Evolutionary conservation across 805 yeast species (phyloP).

Genomic region (Wickerhamiella sorbophila): DNA sequence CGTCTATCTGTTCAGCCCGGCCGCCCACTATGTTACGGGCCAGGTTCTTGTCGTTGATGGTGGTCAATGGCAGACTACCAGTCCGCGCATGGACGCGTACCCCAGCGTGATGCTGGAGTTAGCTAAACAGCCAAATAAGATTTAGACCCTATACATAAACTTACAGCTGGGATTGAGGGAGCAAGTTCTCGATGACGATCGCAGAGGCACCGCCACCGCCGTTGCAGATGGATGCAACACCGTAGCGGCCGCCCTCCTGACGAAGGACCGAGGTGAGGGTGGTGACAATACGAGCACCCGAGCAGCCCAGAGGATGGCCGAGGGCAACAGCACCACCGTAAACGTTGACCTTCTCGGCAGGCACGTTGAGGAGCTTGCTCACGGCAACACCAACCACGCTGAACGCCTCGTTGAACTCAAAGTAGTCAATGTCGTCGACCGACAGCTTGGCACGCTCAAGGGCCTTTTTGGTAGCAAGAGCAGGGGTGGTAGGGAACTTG

Average conservation of each 20-base stretch:
- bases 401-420: constrained; percentile 96
- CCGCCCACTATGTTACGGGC: constrained; percentile 67
- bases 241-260: constrained; percentile 79
- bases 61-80: constrained; percentile 59
- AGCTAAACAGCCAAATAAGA: not conserved
- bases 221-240: constrained; percentile 94
- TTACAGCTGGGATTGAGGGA: not conserved
- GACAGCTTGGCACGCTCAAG: constrained; percentile 66
- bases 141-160: not conserved
- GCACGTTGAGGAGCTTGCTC: constrained; percentile 47
- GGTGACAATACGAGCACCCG: constrained; percentile 88
- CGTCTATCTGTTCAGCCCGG: constrained; percentile 68
- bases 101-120: constrained; percentile 28
- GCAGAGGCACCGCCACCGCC: constrained; percentile 99
- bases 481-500: constrained; percentile 92
- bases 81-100: constrained; percentile 27
- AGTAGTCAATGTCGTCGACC: constrained; percentile 63
- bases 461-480: constrained; percentile 92
- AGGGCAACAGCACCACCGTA: constrained; percentile 96
- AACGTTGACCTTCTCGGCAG: constrained; percentile 60
- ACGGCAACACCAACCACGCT: constrained; percentile 92
- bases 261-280: constrained; percentile 66
- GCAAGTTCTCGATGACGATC: constrained; percentile 60
- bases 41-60: constrained; percentile 75
- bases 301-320: constrained; percentile 93